Conservation (phyloP, 306 rosid genomes). For the Casuarina glauca region DNA sequence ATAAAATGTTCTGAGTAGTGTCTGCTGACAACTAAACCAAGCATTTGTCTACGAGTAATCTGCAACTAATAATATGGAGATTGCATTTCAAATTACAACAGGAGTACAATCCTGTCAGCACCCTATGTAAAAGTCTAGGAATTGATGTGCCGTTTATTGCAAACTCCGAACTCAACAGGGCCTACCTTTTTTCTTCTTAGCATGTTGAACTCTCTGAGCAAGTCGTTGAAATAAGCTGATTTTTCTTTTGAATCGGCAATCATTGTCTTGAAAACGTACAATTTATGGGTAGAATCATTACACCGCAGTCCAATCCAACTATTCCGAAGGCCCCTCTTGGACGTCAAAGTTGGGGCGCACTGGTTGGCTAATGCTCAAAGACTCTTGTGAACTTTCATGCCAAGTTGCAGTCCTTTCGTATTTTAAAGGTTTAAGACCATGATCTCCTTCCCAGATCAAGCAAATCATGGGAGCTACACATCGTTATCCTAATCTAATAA, state of each 20-base stretch:
- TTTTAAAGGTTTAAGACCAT: slow-evolving; percentile 4
- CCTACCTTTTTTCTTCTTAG: background rate
- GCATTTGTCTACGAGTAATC: background rate
- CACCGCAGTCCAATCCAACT: background rate
- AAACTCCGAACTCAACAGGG: slow-evolving; percentile 3
- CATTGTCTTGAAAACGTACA: background rate
- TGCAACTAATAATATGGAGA: background rate
- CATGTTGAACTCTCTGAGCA: background rate
- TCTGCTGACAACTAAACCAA: too few relatives aligned
- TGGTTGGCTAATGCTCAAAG: slow-evolving; percentile 21
- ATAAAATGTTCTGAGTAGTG: too few relatives aligned
- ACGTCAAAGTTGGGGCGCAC: slow-evolving; percentile 35
- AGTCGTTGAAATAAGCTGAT: background rate
- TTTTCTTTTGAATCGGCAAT: background rate
- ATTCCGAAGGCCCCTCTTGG: slow-evolving; percentile 11
- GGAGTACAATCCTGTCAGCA: slow-evolving; percentile 25
- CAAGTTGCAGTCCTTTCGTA: background rate
- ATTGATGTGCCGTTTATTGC: slow-evolving; percentile 24
- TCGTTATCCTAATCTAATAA: slow-evolving; percentile 29
- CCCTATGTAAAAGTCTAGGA: slow-evolving; percentile 30
- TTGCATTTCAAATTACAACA: background rate
- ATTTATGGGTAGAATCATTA: background rate
- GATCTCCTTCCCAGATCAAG: background rate
- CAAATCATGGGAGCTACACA: slow-evolving; percentile 6
- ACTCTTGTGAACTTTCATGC: slow-evolving; percentile 2